Conservation (phyloP, 2,329 filamentous ascomycete genomes). For the Paraconiothyrium brasiliense region DNA sequence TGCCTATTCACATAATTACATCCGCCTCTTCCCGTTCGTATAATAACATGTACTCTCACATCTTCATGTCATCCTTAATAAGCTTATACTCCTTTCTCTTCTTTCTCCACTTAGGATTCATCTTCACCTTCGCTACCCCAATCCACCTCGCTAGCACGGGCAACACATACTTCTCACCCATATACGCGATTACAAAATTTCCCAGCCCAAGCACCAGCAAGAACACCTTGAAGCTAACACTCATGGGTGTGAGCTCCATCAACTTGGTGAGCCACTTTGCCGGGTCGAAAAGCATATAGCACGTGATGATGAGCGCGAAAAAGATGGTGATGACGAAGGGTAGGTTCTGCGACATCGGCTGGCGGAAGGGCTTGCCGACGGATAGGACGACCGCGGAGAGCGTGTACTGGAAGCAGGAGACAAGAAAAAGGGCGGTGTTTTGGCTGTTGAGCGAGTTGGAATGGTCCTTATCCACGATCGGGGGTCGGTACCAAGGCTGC, state of each 20-base stretch:
- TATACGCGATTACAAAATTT: slow-evolving; percentile 75
- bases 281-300: slow-evolving; percentile 84
- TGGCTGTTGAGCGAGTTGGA: slow-evolving; percentile 91
- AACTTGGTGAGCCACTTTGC: slow-evolving; percentile 72
- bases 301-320: slow-evolving; percentile 71
- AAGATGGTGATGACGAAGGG: slow-evolving; percentile 85
- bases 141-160: slow-evolving; percentile 73
- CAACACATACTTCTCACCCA: slow-evolving; percentile 76
- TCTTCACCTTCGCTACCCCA: slow-evolving; percentile 66
- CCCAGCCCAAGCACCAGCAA: slow-evolving; percentile 74
- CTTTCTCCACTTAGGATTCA: slow-evolving; percentile 70
- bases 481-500: slow-evolving; percentile 87
- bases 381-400: slow-evolving; percentile 88
- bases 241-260: slow-evolving; percentile 89
- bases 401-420: slow-evolving; percentile 95
- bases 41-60: slow-evolving; percentile 19
- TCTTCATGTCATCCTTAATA: slow-evolving; percentile 57
- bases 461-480: slow-evolving; percentile 77
- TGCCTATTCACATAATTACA: too few relatives aligned
- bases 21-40: too few relatives aligned
- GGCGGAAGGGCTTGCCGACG: slow-evolving; percentile 89
- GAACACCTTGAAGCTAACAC: slow-evolving; percentile 75
- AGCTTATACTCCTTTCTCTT: slow-evolving; percentile 89
- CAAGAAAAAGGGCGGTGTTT: slow-evolving; percentile 88
- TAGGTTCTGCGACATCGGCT: slow-evolving; percentile 80